Conservation (phyloP, 768 basidiomycete genomes). For the Austroboletus festivus region DNA sequence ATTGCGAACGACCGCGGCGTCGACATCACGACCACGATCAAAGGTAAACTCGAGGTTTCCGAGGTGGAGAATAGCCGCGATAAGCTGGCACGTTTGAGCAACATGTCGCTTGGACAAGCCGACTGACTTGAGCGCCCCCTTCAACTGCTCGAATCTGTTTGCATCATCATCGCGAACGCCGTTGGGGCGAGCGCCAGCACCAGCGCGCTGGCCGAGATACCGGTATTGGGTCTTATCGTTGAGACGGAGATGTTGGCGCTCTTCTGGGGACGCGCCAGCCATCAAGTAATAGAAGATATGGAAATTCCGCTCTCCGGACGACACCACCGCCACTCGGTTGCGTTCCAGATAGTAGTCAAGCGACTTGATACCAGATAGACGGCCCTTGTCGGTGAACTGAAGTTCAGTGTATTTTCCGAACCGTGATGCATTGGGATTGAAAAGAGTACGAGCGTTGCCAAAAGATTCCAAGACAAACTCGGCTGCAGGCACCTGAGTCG, state of each 20-base stretch:
- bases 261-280: constrained; percentile 85
- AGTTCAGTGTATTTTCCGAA: constrained; percentile 98
- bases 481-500: constrained; percentile 81
- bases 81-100: constrained; percentile 90
- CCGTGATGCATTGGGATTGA: constrained; percentile 93
- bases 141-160: constrained; percentile 89
- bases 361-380: constrained; percentile 87
- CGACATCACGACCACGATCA: constrained; percentile 81
- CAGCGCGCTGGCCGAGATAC: constrained; percentile 74
- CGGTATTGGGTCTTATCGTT: constrained; percentile 78
- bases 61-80: constrained; percentile 94
- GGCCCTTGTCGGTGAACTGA: constrained; percentile 91
- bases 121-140: constrained; percentile 88
- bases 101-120: constrained; percentile 94
- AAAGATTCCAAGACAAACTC: constrained; percentile 96
- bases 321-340: constrained; percentile 81
- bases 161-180: constrained; percentile 74
- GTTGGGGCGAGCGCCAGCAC: constrained; percentile 39
- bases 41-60: constrained; percentile 92
- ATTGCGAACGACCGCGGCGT: constrained; percentile 90
- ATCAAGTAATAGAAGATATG: constrained; percentile 98
- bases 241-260: constrained; percentile 84
- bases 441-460: constrained; percentile 86
- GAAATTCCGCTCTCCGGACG: constrained; percentile 93
- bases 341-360: constrained; percentile 96